These are phyloP conservation scores for Psidium friedrichsthalianum DNA, from an alignment of 345 rosid species.

Conservation along the genomic window DNA sequence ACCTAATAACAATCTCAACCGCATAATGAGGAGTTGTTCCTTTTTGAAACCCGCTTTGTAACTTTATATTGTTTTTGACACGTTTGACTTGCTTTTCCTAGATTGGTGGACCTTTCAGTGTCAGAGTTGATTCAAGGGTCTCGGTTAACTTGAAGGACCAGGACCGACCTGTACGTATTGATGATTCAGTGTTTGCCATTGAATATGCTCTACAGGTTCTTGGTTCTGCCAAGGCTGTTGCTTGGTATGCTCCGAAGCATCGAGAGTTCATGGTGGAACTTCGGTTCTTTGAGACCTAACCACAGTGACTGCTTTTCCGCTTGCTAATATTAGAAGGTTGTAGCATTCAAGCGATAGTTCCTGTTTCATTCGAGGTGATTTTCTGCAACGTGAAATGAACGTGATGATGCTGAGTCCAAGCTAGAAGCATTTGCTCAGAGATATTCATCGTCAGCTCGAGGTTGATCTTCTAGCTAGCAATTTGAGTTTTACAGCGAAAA, in stretches of 20 bases:
- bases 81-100: conserved; percentile 16
- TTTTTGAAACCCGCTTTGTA: not conserved
- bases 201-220: conserved; percentile 88
- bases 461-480: not conserved
- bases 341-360: not conserved
- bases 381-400: not conserved
- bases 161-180: conserved; percentile 23
- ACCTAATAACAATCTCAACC: not conserved
- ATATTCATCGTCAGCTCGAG: not conserved
- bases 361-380: not conserved
- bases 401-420: not conserved
- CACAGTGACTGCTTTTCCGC: not conserved
- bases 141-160: conserved; percentile 37
- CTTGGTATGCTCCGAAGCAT: conserved; percentile 85
- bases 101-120: conserved; percentile 89
- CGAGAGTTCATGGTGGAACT: conserved; percentile 84
- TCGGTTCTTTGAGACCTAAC: conserved; percentile 58
- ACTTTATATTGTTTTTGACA: not conserved
- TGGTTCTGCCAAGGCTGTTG: conserved; percentile 81
- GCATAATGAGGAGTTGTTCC: not conserved
- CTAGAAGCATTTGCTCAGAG: not conserved
- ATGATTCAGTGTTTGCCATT: conserved; percentile 62
- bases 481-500: not conserved
- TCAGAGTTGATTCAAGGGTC: conserved; percentile 69
- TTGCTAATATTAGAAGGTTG: not conserved